Evolutionary conservation across 2,329 filamentous ascomycete genomes (phyloP), one percentile per base, ranked within the genome.

Genomic region (Penicillium janthinellum): DNA sequence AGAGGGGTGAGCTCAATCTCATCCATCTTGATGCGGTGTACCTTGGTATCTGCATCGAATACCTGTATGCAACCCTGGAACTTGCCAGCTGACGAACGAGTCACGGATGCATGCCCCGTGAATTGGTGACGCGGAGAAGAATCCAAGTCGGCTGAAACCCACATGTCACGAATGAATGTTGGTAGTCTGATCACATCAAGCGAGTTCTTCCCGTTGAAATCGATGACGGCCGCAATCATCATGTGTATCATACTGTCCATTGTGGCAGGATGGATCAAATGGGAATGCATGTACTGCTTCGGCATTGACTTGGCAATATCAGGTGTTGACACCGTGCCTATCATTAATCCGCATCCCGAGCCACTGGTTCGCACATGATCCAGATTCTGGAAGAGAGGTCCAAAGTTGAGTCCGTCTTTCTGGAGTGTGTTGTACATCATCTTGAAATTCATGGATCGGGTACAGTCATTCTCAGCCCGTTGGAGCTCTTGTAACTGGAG

Each of bases 221-320:
- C 70, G 39, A 70, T 57, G 3, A 71, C 61, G 2, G 70, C 67
- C 3, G 68, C 60, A 38, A 74, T 65, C 37, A 70, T 66, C 42
- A 70, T 58, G 39, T 74, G 72, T 15, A 77, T 67, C 61, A 75
- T 69, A 48, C 65, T 71, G 28, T 78, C 74, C 61, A 78, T 66
- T 3, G 75, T 76, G 11, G 69, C 65, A 8, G 75, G 75, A 34
- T 78, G 75, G 20, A 77, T 72, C 5, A 76, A 38, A 57, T 77
- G 74, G 0, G 68, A 56, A 38, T 74, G 69, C 42, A 72, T 62
- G 58, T 67, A 73, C 1, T 66, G 64, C 38, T 73, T 71, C 17
- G 75, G 74, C 75, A 77, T 78, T 5, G 64, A 57, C 34, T 63
- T 59, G 7, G 59, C 57, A 22, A 73, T 67, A 58, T 76, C 67